Evolutionary conservation across 495 filamentous ascomycete genomes (phyloP), one percentile per base, ranked within the genome.

Genomic region (Terfezia boudieri): DNA sequence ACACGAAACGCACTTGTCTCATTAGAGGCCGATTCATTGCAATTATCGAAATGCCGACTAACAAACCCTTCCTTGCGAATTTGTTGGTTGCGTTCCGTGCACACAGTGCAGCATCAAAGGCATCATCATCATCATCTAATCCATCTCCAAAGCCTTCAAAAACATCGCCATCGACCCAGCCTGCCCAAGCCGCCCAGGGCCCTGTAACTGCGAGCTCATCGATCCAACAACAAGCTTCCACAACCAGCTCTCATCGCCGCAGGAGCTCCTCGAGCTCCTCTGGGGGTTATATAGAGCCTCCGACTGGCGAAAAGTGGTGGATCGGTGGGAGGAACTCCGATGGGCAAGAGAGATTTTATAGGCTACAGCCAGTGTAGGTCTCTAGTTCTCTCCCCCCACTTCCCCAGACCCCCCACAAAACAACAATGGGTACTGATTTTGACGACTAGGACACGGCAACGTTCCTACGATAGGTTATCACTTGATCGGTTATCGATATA

Each of bases 11-110:
- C 41, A 49, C 14, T 37, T 50, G 26, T 32, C 7, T 32, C 26
- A 32, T 7, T 32, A 32, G 26, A 32, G 26, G 26, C 20, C 26
- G 26, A 32, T 32, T 32, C 26, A 32, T 32, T 32, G 26, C 26
- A 32, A 46, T 9, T 20, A 46, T 20, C 8, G 17, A 17, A 53
- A 78, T 77, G 74, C 71, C 79, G 0, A 82, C 78, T 59, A 83
- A 84, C 72, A 67, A 80, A 46, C 80, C 81, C 54, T 84, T 84
- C 71, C 71, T 85, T 61, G 72, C 78, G 59, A 83, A 81, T 70
- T 81, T 85, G 70, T 72, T 85, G 55, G 75, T 80, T 56, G 80
- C 80, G 55, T 85, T 85, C 66, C 76, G 81, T 51, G 73, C 76
- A 57, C 74, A 76, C 65, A 76, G 73, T 38, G 61, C 60, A 36